These are phyloP conservation scores for Moesziomyces aphidis DNA, from an alignment of 1,284 basidiomycete genomes.

Conservation along the genomic window DNA sequence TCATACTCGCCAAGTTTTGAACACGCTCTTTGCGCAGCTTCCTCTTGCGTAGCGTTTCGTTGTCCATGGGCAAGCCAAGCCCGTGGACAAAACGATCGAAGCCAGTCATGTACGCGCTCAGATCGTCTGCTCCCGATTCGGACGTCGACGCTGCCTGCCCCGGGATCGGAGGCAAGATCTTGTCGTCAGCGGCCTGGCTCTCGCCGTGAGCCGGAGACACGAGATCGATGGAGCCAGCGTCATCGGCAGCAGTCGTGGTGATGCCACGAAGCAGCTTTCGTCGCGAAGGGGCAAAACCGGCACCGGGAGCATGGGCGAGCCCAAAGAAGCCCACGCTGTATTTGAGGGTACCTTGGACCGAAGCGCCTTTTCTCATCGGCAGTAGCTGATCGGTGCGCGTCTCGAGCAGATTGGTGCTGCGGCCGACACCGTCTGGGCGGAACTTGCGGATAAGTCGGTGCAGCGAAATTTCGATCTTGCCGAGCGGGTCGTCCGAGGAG, in stretches of 20 bases:
- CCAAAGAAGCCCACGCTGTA: constrained; percentile 61
- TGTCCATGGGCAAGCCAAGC: constrained; percentile 57
- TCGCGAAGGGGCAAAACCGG: constrained; percentile 35
- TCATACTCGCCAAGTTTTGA: constrained; percentile 44
- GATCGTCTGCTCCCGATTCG: constrained; percentile 6
- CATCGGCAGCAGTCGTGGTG: constrained; percentile 14
- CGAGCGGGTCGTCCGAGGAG: constrained; percentile 63
- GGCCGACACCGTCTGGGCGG: constrained; percentile 18
- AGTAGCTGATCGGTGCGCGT: constrained; percentile 47
- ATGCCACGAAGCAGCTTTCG: constrained; percentile 42
- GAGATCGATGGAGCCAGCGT: constrained; percentile 25
- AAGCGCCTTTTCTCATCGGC: constrained; percentile 50
- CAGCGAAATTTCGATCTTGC: constrained; percentile 58
- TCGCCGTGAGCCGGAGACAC: constrained; percentile 31
- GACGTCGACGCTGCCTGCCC: not conserved
- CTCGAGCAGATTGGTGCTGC: constrained; percentile 49
- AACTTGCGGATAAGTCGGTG: constrained; percentile 51
- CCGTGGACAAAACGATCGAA: constrained; percentile 58
- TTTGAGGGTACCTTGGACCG: constrained; percentile 53
- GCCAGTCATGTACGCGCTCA: constrained; percentile 46
- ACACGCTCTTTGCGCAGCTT: constrained; percentile 54
- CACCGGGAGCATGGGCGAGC: constrained; percentile 44
- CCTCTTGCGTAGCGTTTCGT: constrained; percentile 42
- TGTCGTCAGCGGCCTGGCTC: constrained; percentile 17
- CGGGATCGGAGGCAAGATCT: constrained; percentile 19